Evolutionary conservation across 2,329 filamentous ascomycete genomes (phyloP).

Genomic region (Cladosporium sp.): DNA sequence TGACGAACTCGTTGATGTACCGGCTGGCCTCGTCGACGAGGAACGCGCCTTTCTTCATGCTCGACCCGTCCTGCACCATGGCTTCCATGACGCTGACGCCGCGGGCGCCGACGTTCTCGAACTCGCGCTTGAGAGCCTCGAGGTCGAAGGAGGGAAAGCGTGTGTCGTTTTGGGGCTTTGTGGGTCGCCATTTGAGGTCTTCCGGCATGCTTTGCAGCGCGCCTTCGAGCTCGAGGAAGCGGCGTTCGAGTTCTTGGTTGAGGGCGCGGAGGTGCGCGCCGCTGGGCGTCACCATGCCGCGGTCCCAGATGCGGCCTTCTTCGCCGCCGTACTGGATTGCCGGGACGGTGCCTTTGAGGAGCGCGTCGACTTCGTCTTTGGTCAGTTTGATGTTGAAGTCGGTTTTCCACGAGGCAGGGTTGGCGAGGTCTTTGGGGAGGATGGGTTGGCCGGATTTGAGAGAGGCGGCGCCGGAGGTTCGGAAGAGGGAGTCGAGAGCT

Average conservation of each 20-base stretch:
- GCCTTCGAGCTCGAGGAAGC: constrained; percentile 65
- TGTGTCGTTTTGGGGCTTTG: constrained; percentile 29
- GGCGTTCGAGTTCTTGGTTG: constrained; percentile 62
- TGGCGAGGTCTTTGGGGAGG: constrained; percentile 25
- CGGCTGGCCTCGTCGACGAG: constrained; percentile 33
- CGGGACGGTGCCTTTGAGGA: constrained; percentile 52
- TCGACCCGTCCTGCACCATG: constrained; percentile 33
- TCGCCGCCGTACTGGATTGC: constrained; percentile 41
- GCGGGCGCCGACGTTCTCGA: constrained; percentile 25
- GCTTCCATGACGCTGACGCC: constrained; percentile 35
- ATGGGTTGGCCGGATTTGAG: constrained; percentile 28
- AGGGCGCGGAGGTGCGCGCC: constrained; percentile 73
- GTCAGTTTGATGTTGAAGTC: constrained; percentile 30
- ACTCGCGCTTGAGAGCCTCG: constrained; percentile 24
- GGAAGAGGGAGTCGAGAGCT: constrained; percentile 31
- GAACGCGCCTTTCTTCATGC: constrained; percentile 33
- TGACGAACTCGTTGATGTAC: constrained; percentile 36
- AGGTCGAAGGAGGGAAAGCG: constrained; percentile 30
- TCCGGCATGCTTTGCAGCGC: constrained; percentile 42
- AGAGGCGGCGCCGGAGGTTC: constrained; percentile 24
- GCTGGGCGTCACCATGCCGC: constrained; percentile 69
- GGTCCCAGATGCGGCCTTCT: constrained; percentile 41
- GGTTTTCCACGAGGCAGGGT: constrained; percentile 23
- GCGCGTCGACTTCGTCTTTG: constrained; percentile 39
- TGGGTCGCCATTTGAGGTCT: constrained; percentile 24